Conservation (phyloP, 352 stramenopile genomes). For the Aphanomyces astaci region DNA sequence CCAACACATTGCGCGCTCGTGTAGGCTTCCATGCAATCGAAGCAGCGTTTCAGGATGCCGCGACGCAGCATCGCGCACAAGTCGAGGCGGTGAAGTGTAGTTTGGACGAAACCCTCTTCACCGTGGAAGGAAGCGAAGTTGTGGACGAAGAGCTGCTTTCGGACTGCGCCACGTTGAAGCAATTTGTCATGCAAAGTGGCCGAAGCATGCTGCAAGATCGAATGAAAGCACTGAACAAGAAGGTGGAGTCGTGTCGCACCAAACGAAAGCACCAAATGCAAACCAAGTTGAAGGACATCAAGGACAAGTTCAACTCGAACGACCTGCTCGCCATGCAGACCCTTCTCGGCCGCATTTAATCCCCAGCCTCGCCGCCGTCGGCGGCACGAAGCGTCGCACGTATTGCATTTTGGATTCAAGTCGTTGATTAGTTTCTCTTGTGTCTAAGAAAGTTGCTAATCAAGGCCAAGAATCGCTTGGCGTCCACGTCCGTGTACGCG, state of each 20-base stretch:
- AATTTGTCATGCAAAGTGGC: background rate
- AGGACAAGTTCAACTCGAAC: slow-evolving; percentile 18
- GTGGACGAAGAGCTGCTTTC: slow-evolving; percentile 9
- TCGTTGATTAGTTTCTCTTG: background rate
- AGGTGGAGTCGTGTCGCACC: background rate
- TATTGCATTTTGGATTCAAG: background rate
- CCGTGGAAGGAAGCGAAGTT: background rate
- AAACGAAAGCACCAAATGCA: slow-evolving; percentile 7
- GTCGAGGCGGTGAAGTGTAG: background rate
- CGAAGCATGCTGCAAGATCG: background rate
- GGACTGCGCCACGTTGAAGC: slow-evolving; percentile 1
- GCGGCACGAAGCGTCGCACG: too few relatives aligned
- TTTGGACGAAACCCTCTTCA: background rate
- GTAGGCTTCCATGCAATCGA: background rate
- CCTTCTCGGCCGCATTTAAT: slow-evolving; percentile 18
- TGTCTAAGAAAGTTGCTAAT: background rate
- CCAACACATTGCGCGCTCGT: background rate
- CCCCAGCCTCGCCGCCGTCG: too few relatives aligned
- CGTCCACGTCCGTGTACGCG: background rate
- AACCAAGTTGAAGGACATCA: slow-evolving; percentile 21
- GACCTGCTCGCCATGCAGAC: slow-evolving; percentile 18
- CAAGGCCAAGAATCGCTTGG: background rate
- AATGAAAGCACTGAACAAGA: slow-evolving; percentile 5
- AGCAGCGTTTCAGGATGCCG: background rate
- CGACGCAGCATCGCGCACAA: slow-evolving; percentile 5